Percentiles rank a stretch among this genome's conserved stretches.
Conservation (phyloP, 2,329 filamentous ascomycete genomes). For the Neonectria punicea region DNA sequence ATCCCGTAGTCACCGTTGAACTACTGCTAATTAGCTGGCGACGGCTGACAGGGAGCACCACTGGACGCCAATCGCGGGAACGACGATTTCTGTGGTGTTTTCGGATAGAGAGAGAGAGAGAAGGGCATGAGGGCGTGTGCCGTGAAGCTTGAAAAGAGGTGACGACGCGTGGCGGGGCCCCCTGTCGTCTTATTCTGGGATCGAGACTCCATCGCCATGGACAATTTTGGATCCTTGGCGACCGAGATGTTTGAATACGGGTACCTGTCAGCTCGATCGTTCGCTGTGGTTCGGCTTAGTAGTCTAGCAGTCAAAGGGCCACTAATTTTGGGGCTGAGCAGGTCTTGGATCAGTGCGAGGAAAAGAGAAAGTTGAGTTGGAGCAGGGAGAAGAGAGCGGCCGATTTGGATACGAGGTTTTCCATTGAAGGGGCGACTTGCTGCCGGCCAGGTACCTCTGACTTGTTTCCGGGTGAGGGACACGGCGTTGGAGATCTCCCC, state of each 20-base stretch:
- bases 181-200: background rate
- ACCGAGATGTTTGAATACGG: background rate
- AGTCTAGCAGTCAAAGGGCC: background rate
- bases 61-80: constrained; percentile 34
- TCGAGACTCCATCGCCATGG: background rate
- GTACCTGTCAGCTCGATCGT: background rate
- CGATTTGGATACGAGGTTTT: background rate
- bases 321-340: constrained; percentile 2
- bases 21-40: background rate
- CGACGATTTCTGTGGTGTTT: constrained; percentile 18
- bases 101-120: background rate
- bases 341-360: background rate
- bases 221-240: constrained; percentile 1
- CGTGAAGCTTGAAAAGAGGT: background rate
- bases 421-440: background rate
- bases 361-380: background rate
- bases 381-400: background rate
- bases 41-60: constrained; percentile 22
- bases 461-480: no score
- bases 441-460: no score
- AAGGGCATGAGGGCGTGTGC: constrained; percentile 4
- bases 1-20: constrained; percentile 1
- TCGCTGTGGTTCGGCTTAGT: background rate
- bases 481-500: background rate
- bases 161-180: background rate